Evolutionary conservation across 805 yeast species (phyloP), one percentile per base, ranked within the genome.

Genomic region (Metschnikowia amazonensis): DNA sequence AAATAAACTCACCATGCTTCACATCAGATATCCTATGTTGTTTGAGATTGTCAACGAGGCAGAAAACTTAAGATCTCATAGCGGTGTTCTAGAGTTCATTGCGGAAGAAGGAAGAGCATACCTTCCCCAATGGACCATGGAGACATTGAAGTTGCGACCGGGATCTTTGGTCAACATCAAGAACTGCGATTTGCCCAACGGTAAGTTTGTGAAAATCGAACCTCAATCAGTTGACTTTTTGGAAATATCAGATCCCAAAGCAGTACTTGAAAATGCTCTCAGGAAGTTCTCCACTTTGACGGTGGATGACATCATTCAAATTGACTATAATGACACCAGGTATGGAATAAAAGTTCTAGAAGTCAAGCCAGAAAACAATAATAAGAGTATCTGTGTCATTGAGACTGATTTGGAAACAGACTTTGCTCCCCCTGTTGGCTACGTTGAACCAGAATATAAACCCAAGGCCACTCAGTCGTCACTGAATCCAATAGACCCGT

Each of bases 371-470:
- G 86, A 84, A 43, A 74, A 80, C 1, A 56, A 64, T 5, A 67
- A 71, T 6, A 69, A 77, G 28, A 86, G 96, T 48, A 84, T 92
- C 11, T 92, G 97, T 72, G 97, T 94, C 4, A 88, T 94, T 23
- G 99, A 94, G 62, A 94, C 99, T 0, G 99, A 94, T 69, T 74
- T 94, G 50, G 96, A 88, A 48, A 95, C 97, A 0, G 99, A 94
- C 61, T 94, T 94, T 70, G 98, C 97, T 1, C 96, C 99, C 2
- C 99, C 99, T 0, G 96, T 92, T 4, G 99, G 99, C 0, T 94
- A 94, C 62, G 96, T 87, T 16, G 98, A 92, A 61, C 97, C 97
- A 1, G 89, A 86, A 47, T 57, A 71, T 51, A 72, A 67, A 45
- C 79, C 80, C 16, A 64, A 67, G 36, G 60, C 61, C 11, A 59